Evolutionary conservation across 345 rosid species (phyloP), one percentile per base, ranked within the genome.

Genomic region (Brassica incana): DNA sequence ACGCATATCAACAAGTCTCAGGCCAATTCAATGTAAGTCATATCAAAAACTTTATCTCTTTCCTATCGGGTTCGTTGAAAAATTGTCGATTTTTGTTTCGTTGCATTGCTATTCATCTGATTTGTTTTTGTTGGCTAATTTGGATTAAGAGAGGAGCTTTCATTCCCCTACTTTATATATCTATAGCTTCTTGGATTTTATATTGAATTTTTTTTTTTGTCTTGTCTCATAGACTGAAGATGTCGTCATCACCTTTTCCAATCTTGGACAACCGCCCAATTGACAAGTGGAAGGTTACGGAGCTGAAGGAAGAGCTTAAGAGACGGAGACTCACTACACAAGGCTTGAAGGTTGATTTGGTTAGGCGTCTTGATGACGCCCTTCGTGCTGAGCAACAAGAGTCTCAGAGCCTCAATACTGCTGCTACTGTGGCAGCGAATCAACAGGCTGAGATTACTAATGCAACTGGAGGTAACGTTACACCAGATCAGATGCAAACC

Each of bases 281-380:
- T 80, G 97, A 93, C 79, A 93, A 93, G 80, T 92, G 91, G 95
- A 96, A 89, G 89, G 99, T 96, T 75, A 87, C 88, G 0, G 99
- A 92, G 85, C 76, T 96, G 83, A 96, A 90, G 77, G 99, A 96
- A 76, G 99, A 96, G 89, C 97, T 96, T 52, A 96, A 86, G 69
- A 88, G 79, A 83, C 79, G 99, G 72, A 92, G 83, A 54, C 75
- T 93, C 82, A 77, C 85, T 25, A 86, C 87, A 18, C 86, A 80
- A 74, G 98, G 99, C 68, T 85, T 93, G 88, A 96, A 96, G 86
- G 99, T 88, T 27, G 98, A 96, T 40, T 78, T 96, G 90, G 84
- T 96, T 56, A 90, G 60, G 84, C 93, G 97, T 23, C 80, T 96
- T 83, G 92, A 87, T 81, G 97, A 91, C 67, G 95, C 97, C 1